phyloP scores from a whole-genome alignment of 2,329 filamentous ascomycete genomes.

The Exophiala spinifera region DNA sequence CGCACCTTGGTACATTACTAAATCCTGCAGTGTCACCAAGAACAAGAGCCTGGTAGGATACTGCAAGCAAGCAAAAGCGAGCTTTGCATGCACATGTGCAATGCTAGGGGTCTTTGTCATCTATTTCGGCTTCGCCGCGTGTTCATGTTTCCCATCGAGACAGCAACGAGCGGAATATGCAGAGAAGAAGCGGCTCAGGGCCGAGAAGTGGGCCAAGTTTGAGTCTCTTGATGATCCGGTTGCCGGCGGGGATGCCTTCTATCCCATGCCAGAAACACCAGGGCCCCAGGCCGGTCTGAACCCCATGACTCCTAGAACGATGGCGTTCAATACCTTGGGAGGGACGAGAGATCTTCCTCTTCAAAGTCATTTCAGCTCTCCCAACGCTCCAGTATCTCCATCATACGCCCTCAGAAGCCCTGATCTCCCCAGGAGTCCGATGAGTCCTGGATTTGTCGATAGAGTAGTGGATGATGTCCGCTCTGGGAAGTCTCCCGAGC shows the following conservation, averaged over 20 bases:
- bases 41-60: conserved; percentile 49
- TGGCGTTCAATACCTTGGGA: conserved; percentile 41
- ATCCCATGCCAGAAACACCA: conserved; percentile 29
- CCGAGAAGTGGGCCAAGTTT: conserved; percentile 34
- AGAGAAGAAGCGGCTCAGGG: conserved; percentile 37
- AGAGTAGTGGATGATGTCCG: conserved; percentile 26
- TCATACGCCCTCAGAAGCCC: conserved; percentile 25
- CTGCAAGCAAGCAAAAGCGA: conserved; percentile 59
- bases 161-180: conserved; percentile 37
- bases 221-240: conserved; percentile 35
- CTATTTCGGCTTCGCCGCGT: conserved; percentile 24
- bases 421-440: conserved; percentile 24
- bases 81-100: conserved; percentile 56
- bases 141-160: conserved; percentile 34
- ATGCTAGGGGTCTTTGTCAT: conserved; percentile 42
- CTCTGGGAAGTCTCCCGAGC: conserved; percentile 16
- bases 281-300: conserved; percentile 32
- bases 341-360: conserved; percentile 42
- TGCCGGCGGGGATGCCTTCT: conserved; percentile 32
- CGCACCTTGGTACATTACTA: conserved; percentile 62
- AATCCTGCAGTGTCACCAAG: conserved; percentile 54
- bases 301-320: conserved; percentile 42
- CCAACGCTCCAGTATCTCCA: conserved; percentile 20
- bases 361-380: conserved; percentile 34
- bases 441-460: conserved; percentile 27